These are phyloP conservation scores for Evernia prunastri DNA, from an alignment of 495 filamentous ascomycete genomes.

Conservation along the genomic window DNA sequence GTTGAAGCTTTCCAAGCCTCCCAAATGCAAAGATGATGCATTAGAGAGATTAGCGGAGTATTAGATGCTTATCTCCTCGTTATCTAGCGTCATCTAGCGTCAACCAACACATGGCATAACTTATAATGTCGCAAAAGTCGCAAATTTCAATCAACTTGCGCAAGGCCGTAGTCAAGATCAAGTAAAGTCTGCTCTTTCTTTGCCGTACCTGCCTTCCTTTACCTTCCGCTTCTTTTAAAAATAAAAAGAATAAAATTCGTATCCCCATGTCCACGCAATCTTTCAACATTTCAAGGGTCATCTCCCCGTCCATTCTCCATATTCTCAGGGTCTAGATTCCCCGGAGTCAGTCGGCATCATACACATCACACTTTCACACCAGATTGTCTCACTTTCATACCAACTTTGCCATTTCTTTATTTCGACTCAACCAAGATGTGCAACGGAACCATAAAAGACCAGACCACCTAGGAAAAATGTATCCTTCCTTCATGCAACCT, in stretches of 20 bases:
- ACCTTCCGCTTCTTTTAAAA: neutral
- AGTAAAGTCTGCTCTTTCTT: neutral
- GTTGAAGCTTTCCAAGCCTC: neutral
- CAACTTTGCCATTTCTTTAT: neutral
- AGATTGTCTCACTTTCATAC: neutral
- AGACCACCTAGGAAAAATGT: too few relatives aligned
- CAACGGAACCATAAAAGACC: neutral
- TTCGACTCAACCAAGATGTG: neutral
- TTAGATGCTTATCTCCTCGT: conserved; percentile 3
- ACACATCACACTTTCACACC: neutral
- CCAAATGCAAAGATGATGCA: neutral
- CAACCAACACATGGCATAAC: conserved; percentile 4
- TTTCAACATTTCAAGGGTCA: neutral
- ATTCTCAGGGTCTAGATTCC: neutral
- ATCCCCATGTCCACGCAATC: too few relatives aligned
- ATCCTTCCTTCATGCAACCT: neutral
- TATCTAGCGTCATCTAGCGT: too few relatives aligned
- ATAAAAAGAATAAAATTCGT: too few relatives aligned
- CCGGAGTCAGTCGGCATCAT: neutral
- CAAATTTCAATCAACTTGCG: neutral
- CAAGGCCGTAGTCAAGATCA: neutral
- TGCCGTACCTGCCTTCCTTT: neutral
- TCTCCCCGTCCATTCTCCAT: neutral
- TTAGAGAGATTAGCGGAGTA: neutral
- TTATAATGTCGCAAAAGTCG: too few relatives aligned